Evolutionary conservation across 495 filamentous ascomycete species (phyloP).

Genomic region (Neurospora hispaniola): DNA sequence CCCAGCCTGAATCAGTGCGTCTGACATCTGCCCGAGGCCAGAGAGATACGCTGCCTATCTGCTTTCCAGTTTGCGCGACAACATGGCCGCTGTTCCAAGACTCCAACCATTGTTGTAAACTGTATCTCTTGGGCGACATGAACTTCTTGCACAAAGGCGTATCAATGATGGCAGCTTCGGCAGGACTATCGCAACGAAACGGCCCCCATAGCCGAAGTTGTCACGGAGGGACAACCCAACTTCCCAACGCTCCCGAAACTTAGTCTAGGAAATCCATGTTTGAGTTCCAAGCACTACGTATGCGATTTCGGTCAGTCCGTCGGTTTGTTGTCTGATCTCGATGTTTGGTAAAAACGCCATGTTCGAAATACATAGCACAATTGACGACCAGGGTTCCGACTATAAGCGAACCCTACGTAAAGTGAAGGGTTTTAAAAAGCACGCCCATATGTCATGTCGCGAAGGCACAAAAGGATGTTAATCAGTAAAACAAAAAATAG

Average conservation of each 20-base stretch:
- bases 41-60: neutral
- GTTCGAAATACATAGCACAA: neutral
- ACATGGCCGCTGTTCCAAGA: neutral
- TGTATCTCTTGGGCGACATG: neutral
- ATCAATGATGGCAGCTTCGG: neutral
- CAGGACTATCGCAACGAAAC: neutral
- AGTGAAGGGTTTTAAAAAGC: neutral
- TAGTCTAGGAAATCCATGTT: neutral
- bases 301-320: neutral
- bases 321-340: neutral
- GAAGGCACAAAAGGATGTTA: neutral
- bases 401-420: neutral
- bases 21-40: neutral
- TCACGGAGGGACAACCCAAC: neutral
- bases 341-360: neutral
- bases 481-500: neutral
- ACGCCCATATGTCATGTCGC: neutral
- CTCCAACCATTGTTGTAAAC: neutral
- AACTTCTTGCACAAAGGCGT: neutral
- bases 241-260: neutral
- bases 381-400: neutral
- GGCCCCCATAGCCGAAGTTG: neutral
- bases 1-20: neutral
- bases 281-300: neutral
- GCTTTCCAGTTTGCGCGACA: neutral